Evolutionary conservation across 2,329 filamentous ascomycete genomes (phyloP), one percentile per base, ranked within the genome.

Genomic region (Malbranchea cinnamomea): DNA sequence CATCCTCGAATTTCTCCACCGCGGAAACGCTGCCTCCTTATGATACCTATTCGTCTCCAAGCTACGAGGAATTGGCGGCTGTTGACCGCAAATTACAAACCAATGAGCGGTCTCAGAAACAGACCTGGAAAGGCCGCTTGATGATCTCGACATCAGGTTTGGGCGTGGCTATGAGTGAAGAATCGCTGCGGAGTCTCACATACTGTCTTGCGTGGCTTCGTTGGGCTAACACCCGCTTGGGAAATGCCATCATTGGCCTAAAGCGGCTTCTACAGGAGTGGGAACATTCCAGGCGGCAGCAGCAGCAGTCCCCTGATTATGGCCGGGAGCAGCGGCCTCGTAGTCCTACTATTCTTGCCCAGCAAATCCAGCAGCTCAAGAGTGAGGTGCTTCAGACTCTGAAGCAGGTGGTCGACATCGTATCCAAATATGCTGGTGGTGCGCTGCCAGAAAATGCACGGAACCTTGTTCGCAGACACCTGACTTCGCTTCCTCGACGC

Each of bases 101-200:
- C 34, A 44, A 48, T 31, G 45, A 48, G 13, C 22, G 24, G 9
- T 22, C 23, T 18, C 26, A 41, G 40, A 49, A 54, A 15, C 38
- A 49, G 7, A 66, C 62, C 23, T 91, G 84, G 83, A 81, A 80
- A 37, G 81, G 79, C 7, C 74, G 84, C 9, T 62, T 94, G 11
- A 79, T 93, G 41, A 80, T 92, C 50, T 85, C 82, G 4, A 94
- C 87, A 0, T 92, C 84, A 1, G 87, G 84, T 0, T 67, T 95
- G 1, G 84, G 84, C 39, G 77, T 92, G 10, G 84, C 89, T 1
- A 83, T 98, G 68, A 91, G 79, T 45, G 78, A 91, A 11, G 78
- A 89, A 46, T 92, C 82, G 13, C 60, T 94, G 6, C 71, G 75
- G 30, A 89, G 78, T 37, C 60, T 98, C 23, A 83, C 81, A 43